Percentiles rank a stretch among this genome's conserved stretches.
phyloP scores from a whole-genome alignment of 2,329 filamentous ascomycete genomes.

The Chrysoporthe puriensis region DNA sequence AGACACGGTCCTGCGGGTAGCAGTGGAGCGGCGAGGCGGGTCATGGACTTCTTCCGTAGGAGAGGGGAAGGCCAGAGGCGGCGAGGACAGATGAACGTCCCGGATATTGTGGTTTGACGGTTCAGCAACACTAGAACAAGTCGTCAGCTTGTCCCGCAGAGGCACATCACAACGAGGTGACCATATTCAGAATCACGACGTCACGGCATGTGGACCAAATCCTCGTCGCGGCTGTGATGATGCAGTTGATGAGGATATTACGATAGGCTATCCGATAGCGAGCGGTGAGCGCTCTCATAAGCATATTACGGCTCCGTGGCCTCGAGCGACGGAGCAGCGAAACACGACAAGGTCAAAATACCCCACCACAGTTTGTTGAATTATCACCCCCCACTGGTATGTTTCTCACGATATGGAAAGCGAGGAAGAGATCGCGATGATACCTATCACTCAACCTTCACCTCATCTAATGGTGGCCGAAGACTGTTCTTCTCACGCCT shows the following conservation, averaged over 20 bases:
- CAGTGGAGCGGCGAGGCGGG: conserved; percentile 83
- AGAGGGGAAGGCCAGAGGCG: conserved; percentile 76
- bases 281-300: neutral
- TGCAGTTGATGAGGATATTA: neutral
- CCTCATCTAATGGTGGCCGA: neutral
- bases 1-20: conserved; percentile 73
- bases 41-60: conserved; percentile 98
- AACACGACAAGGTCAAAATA: neutral
- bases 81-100: conserved; percentile 55
- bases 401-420: neutral
- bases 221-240: neutral
- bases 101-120: neutral
- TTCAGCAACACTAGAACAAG: neutral
- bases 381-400: neutral
- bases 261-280: neutral
- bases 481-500: conserved; percentile 4
- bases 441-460: conserved; percentile 8
- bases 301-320: neutral
- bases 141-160: neutral
- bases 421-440: neutral
- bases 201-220: neutral
- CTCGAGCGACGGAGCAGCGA: neutral
- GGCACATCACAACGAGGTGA: neutral
- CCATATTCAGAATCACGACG: neutral
- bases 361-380: conserved; percentile 11